Percentiles rank a stretch among this genome's conserved stretches.
Evolutionary conservation across 1,284 basidiomycete genomes (phyloP).

Genomic region (Tetrapyrgos nigripes): DNA sequence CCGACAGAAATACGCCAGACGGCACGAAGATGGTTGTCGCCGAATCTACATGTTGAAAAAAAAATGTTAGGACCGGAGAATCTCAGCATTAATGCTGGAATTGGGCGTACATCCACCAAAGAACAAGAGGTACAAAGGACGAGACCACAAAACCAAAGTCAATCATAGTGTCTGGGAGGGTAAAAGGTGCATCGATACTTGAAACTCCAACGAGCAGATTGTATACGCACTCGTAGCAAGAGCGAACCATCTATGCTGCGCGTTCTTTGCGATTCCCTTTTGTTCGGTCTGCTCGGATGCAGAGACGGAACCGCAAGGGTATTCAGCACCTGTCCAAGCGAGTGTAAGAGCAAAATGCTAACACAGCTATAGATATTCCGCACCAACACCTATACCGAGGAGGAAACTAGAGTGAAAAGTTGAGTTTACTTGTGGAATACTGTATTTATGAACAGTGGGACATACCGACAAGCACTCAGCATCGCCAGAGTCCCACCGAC

Average conservation of each 20-base stretch:
- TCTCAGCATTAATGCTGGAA: background rate
- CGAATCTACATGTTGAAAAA: constrained; percentile 70
- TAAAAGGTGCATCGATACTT: constrained; percentile 9
- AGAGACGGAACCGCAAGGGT: constrained; percentile 92
- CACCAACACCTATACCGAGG: constrained; percentile 81
- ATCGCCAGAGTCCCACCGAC: constrained; percentile 77
- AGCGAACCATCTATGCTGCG: constrained; percentile 88
- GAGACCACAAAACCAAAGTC: constrained; percentile 88
- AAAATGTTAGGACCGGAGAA: too few species aligned
- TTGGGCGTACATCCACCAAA: constrained; percentile 79
- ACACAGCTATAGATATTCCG: too few species aligned
- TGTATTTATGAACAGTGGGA: constrained; percentile 8
- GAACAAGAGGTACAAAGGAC: constrained; percentile 84
- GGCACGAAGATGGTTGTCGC: constrained; percentile 79
- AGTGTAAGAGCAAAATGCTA: too few species aligned
- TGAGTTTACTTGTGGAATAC: background rate
- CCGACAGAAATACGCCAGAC: constrained; percentile 92
- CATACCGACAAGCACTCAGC: constrained; percentile 80
- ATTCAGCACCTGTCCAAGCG: too few species aligned
- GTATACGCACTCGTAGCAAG: constrained; percentile 76
- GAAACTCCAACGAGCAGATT: constrained; percentile 13
- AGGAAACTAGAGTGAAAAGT: constrained; percentile 59
- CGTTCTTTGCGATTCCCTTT: constrained; percentile 73
- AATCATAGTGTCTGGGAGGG: constrained; percentile 89
- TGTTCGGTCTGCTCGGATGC: constrained; percentile 92